Evolutionary conservation across 192 early-diverging fungal species (phyloP).

Genomic region (Oehlia diaphana): DNA sequence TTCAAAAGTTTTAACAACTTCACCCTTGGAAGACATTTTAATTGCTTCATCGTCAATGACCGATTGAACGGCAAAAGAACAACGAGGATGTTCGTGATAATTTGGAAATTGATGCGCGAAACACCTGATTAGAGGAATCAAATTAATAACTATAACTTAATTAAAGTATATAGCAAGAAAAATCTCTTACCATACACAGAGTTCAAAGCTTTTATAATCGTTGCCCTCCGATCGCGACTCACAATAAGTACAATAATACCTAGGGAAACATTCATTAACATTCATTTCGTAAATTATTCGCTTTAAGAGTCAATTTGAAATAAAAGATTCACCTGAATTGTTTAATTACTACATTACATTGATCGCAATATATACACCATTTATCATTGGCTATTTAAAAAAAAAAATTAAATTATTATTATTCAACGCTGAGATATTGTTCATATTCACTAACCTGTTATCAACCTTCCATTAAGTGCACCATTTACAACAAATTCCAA

Average conservation of each 20-base stretch:
- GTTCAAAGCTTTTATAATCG: constrained; percentile 70
- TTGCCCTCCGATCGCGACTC: constrained; percentile 66
- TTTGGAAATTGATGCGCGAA: constrained; percentile 68
- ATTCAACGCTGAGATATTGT: not conserved
- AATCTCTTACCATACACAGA: constrained; percentile 54
- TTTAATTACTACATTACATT: constrained; percentile 76
- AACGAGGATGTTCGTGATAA: constrained; percentile 74
- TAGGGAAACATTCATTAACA: not conserved
- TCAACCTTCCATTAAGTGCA: not conserved
- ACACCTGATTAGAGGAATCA: constrained; percentile 46
- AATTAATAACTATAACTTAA: constrained; percentile 12
- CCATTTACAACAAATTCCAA: constrained; percentile 17
- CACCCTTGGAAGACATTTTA: constrained; percentile 53
- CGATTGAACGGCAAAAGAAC: constrained; percentile 74
- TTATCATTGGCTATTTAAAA: constrained; percentile 31
- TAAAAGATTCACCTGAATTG: constrained; percentile 62
- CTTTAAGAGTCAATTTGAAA: not conserved
- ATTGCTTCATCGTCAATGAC: constrained; percentile 63
- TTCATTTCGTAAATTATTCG: not conserved
- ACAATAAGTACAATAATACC: constrained; percentile 79
- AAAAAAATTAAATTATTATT: not conserved
- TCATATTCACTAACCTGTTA: not conserved
- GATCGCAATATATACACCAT: constrained; percentile 76
- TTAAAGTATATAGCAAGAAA: constrained; percentile 20
- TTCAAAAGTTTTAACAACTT: constrained; percentile 59